Evolutionary conservation across 495 filamentous ascomycete genomes (phyloP).

Genomic region (Penicillium dipodomyicola): DNA sequence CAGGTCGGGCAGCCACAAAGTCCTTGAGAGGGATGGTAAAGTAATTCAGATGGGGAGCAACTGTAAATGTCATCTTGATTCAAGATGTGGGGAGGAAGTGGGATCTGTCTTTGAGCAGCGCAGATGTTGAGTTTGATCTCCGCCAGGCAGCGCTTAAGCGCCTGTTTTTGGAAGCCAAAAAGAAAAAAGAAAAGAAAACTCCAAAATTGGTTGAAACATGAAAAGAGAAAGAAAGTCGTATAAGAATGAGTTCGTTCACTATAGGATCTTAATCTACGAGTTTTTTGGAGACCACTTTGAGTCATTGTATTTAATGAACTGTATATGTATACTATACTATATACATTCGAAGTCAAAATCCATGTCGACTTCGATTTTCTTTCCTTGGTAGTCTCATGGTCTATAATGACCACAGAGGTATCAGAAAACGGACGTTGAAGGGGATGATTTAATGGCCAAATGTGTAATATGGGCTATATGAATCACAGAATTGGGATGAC

Average conservation of each 20-base stretch:
- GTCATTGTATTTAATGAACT: background rate
- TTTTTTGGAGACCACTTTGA: background rate
- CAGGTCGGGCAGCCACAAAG: conserved; percentile 33
- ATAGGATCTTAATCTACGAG: too few species aligned
- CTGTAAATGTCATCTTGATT: conserved; percentile 23
- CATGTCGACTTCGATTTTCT: background rate
- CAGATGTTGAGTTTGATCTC: background rate
- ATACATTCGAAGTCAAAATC: background rate
- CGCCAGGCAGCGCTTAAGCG: background rate
- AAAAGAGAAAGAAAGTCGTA: too few species aligned
- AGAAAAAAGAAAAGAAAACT: background rate
- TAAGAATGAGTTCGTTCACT: too few species aligned
- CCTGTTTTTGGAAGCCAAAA: background rate
- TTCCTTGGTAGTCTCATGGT: background rate
- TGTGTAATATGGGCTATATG: background rate
- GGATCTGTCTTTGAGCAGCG: background rate
- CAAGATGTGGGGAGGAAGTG: background rate
- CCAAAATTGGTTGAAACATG: background rate
- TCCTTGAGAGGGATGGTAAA: conserved; percentile 36
- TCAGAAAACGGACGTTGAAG: background rate
- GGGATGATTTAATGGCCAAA: background rate
- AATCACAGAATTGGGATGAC: background rate
- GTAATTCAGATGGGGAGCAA: conserved; percentile 39
- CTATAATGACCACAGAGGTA: background rate
- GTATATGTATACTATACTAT: background rate